Evolutionary conservation across 2,329 filamentous ascomycete genomes (phyloP), one percentile per base, ranked within the genome.

Genomic region (Stromatinia cepivora): DNA sequence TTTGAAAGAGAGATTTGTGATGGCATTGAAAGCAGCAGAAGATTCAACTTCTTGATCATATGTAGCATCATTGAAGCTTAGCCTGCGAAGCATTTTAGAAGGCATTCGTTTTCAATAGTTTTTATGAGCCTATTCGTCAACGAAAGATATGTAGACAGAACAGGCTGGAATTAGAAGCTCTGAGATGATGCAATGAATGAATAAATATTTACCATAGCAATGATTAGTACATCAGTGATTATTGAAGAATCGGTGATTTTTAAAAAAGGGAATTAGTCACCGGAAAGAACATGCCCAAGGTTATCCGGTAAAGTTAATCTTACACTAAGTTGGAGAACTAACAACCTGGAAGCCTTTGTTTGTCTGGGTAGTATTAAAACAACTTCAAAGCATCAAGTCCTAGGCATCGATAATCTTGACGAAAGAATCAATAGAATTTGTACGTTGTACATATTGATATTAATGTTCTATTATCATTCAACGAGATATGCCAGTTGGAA

Each of bases 1-100:
- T 70, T 80, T 98, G 75, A 84, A 86, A 45, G 80, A 79, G 20
- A 86, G 85, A 25, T 92, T 98, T 76, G 80, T 84, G 70, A 82
- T 79, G 63, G 94, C 94, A n/a, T 82, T 98, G 71, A 82, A 86
- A 68, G 90, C 87, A 6, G 85, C 85, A 31, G 75, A 75, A 69
- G 71, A 73, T 31, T 67, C 68, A 65, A 63, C 17, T 39, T 71
- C 64, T 22, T 72, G 63, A 74, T 50, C 8, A 61, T 46, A 28
- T 63, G 46, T 62, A 25, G 25, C 46, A 52, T 28, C 13, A 20
- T 22, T 42, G 39, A 42, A 52, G 34, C 25, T 25, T 42, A 52
- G 48, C 46, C 61, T 64, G 61, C 61, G 46, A 59, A 42, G 46
- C n/a, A 50, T 39, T 42, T 42, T 52, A 42, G 61, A 64, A 39